Evolutionary conservation across 495 filamentous ascomycete genomes (phyloP), one percentile per base, ranked within the genome.

Genomic region (Bathelium albidoporum): DNA sequence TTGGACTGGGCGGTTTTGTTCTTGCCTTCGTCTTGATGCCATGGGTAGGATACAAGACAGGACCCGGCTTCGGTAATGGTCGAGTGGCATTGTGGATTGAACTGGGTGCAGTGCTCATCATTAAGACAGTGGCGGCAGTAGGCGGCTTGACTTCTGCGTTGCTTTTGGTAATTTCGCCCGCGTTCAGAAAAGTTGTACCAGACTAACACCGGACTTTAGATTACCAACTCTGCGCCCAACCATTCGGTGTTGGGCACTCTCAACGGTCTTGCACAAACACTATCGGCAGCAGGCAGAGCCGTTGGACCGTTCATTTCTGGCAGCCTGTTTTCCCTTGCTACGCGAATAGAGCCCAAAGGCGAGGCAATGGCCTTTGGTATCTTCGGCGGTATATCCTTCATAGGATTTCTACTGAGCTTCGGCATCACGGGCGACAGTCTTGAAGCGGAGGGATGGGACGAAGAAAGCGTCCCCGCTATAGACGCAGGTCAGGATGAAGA

Each of bases 231-330:
- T 1, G 89, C 90, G 1, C 90, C 89, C 0, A 89, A 91, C 36
- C 82, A 95, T 72, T 86, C 87, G 22, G 90, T 90, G 2, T 80
- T 98, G 0, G 94, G 94, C 12, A 92, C 89, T 0, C 77, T 98
- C 32, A 96, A 97, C 66, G 94, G 94, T 32, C 85, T 98, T 22
- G 94, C 94, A 2, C 94, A 98, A 74, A 95, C 91, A 0, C 83
- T 98, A 1, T 94, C 90, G 9, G 94, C 95, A 0, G 93, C 89
- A 1, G 94, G 94, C 26, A 84, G 94, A 58, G 90, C 93, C 32
- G 80, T 89, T 0, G 95, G 94, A 0, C 94, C 94, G 0, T 91
- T 97, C 71, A 75, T 96, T 2, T 90, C 89, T 0, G 94, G 94
- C 1, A 83, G 85, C 1, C 76, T 98, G 0, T 97, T 95, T 72